Base-by-base conservation (phyloP, 176 grass and related monocot species). In the Neostapfia colusana region DNA sequence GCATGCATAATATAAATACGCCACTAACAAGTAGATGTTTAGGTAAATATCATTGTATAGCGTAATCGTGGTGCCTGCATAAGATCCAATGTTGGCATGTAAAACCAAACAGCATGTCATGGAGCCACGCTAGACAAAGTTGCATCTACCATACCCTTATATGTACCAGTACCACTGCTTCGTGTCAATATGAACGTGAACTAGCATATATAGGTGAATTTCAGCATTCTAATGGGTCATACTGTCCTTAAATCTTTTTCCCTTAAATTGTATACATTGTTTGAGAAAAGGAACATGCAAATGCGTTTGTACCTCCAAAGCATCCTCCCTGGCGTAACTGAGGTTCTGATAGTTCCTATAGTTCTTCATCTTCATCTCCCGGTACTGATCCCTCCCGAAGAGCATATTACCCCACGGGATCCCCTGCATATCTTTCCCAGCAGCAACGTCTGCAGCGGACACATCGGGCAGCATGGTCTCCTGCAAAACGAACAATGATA, bases 281-380 rank as follows among this genome's bases (percentile, higher is more conserved):
- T 58, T 54, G 2, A 0, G 53, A 3, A 0, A 11, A 26, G 0
- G 13, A 58, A 1, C 8, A 12, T 15, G 20, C 8, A 9, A 54
- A 14, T 26, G 28, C 11, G n/a, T 64, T 0, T 10, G 38, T 67
- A 84, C 90, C 90, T 89, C 38, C 69, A 77, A 53, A 27, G 81
- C 71, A 24, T 79, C 90, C 77, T 92, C 72, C 8, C 66, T 43
- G n/a, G 53, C 64, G 12, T 83, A 83, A 40, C 60, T 82, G 14
- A 86, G 43, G 73, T 92, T 92, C 53, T 89, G 85, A 73, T 89
- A 92, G 55, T 92, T 92, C 40, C 75, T 84, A 68, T 92, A 92
- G 44, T 77, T 81, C 75, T 80, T 90, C 59, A 90, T 46, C 75
- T 89, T 93, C 44, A 85, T 85, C 41, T 88, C 78, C 57, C 91